phyloP scores from a whole-genome alignment of 768 basidiomycete species.

The Mycena indigotica region DNA sequence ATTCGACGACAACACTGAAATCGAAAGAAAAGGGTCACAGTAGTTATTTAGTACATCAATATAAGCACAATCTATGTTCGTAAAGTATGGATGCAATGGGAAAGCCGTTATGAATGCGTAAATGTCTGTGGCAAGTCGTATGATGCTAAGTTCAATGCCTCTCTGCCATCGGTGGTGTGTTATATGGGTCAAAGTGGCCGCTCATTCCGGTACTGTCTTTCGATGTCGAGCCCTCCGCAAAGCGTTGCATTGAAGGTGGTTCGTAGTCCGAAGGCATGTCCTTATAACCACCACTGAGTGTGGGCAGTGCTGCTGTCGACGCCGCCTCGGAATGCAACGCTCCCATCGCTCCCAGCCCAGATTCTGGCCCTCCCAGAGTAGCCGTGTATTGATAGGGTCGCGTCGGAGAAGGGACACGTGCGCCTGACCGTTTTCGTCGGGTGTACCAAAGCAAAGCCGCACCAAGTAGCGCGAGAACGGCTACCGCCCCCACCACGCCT shows the following conservation, averaged over 20 bases:
- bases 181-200: conserved; percentile 18
- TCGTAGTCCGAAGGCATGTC: conserved; percentile 9
- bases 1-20: no score
- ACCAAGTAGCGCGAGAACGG: conserved; percentile 42
- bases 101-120: no score
- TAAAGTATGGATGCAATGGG: no score
- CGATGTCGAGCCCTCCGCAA: conserved; percentile 5
- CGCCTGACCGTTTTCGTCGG: conserved; percentile 64
- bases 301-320: conserved; percentile 3
- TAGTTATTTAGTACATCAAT: no score
- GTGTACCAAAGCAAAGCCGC: conserved; percentile 50
- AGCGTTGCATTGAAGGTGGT: conserved; percentile 15
- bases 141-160: no score
- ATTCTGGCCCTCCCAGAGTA: conserved; percentile 9
- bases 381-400: conserved; percentile 17
- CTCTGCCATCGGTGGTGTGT: conserved; percentile 4
- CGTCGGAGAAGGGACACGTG: conserved; percentile 48
- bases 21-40: no score
- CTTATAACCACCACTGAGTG: conserved; percentile 4
- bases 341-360: conserved; percentile 16
- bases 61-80: no score
- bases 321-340: conserved; percentile 5
- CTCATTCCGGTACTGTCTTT: conserved; percentile 11
- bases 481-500: conserved; percentile 43
- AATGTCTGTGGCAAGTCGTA: no score